A percentile compares a stretch with the other conserved stretches of the same genome.
These are phyloP conservation scores for Sporothrix variecibatus DNA, from an alignment of 2,329 filamentous ascomycete genomes.

Conservation along the genomic window DNA sequence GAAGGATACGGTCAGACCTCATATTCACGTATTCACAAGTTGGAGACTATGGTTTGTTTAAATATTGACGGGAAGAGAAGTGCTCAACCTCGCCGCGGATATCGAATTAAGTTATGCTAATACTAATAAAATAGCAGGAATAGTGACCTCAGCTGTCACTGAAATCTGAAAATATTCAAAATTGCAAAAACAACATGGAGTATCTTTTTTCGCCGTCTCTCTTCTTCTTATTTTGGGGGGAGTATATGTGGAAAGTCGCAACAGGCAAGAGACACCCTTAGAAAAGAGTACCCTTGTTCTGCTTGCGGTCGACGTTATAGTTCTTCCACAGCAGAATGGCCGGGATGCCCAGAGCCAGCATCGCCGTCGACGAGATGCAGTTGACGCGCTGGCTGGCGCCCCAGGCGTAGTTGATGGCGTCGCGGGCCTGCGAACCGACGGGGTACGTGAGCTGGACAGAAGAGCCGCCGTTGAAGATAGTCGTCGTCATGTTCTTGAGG, in stretches of 20 bases:
- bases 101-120: not conserved
- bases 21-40: not conserved
- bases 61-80: not conserved
- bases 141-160: not conserved
- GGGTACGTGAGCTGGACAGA: conserved; percentile 54
- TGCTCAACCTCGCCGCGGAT: not conserved
- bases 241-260: not conserved
- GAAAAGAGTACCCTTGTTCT: conserved; percentile 32
- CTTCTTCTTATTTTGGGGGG: not conserved
- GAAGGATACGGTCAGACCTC: not conserved
- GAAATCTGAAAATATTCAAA: not conserved
- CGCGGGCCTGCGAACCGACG: conserved; percentile 49
- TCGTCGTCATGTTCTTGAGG: conserved; percentile 48
- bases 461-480: conserved; percentile 51
- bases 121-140: not conserved
- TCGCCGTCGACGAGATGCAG: conserved; percentile 48
- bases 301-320: conserved; percentile 31
- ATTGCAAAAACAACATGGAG: conserved; percentile 2
- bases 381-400: conserved; percentile 51
- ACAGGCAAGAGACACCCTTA: conserved; percentile 6
- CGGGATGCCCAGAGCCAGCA: conserved; percentile 33
- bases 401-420: conserved; percentile 61
- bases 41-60: not conserved
- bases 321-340: conserved; percentile 32
- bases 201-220: not conserved